Evolutionary conservation across 805 yeast genomes (phyloP).

Genomic region (Ogataea henricii): DNA sequence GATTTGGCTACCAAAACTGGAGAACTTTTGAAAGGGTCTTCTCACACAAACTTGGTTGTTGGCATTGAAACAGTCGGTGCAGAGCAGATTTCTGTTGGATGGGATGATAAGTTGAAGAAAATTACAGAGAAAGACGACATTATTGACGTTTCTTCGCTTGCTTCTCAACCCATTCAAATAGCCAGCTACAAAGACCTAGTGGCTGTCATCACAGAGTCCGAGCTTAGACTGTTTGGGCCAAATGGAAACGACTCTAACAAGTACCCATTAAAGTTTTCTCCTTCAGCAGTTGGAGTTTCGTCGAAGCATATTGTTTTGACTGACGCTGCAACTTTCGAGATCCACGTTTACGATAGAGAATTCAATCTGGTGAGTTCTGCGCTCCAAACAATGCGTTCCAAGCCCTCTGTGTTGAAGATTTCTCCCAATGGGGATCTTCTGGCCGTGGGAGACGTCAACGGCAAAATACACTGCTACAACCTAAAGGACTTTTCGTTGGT

Average conservation of each 20-base stretch:
- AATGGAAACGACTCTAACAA: slow-evolving; percentile 35
- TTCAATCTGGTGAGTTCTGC: slow-evolving; percentile 17
- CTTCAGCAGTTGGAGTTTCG: slow-evolving; percentile 49
- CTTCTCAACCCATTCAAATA: slow-evolving; percentile 52
- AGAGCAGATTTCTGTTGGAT: slow-evolving; percentile 51
- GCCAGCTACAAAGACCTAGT: slow-evolving; percentile 38
- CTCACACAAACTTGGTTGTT: slow-evolving; percentile 69
- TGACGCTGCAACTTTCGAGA: slow-evolving; percentile 39
- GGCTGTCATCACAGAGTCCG: slow-evolving; percentile 50
- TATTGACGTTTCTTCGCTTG: slow-evolving; percentile 36
- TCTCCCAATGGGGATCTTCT: slow-evolving; percentile 69
- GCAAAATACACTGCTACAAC: slow-evolving; percentile 79
- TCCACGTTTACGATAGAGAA: slow-evolving; percentile 41
- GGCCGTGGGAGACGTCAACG: slow-evolving; percentile 86
- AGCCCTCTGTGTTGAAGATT: slow-evolving; percentile 62
- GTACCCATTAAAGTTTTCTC: slow-evolving; percentile 39
- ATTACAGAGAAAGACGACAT: slow-evolving; percentile 29
- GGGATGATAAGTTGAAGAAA: slow-evolving; percentile 79
- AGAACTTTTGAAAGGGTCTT: slow-evolving; percentile 37
- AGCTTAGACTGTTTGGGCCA: slow-evolving; percentile 35
- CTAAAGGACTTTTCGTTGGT: slow-evolving; percentile 53
- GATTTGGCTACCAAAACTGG: slow-evolving; percentile 39
- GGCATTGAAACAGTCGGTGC: slow-evolving; percentile 41
- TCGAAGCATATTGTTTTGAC: slow-evolving; percentile 51
- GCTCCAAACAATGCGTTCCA: slow-evolving; percentile 52